Base-by-base conservation (phyloP, 2,329 filamentous ascomycete genomes). In the Aspergillus carbonarius region DNA sequence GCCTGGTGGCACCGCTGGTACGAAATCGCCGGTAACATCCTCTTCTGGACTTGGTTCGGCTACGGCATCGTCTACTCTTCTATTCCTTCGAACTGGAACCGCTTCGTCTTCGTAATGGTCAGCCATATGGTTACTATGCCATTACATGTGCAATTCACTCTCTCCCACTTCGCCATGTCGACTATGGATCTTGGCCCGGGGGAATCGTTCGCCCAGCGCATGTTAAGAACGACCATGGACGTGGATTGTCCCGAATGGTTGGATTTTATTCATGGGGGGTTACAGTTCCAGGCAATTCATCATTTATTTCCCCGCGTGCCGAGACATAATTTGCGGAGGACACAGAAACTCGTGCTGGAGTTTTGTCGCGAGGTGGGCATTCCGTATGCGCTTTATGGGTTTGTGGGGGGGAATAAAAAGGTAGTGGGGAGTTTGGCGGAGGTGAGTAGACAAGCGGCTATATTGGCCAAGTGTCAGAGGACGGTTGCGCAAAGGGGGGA, bases 151-250 rank as follows among this genome's bases (percentile, higher is more conserved):
- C 92, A 96, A 72, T 95, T 96, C 70, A 95, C 91, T 0, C 83
- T 96, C n/a, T 93, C 89, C 1, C 92, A 96, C 73, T 96, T 95
- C 74, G 90, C 90, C 60, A 96, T 96, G 92, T 92, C 89, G 66
- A 96, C 92, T 0, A 83, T 90, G 5, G 91, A 96, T 68, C 82
- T 96, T 4, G 92, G 92, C 0, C 86, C 88, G 0, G 79, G 86
- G 51, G 92, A 96, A 72, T 93, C 90, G 0, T 96, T 96, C 73
- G 86, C 92, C 0, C 92, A 96, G 75, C 89, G 87, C 72, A 93
- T 95, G 88, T 81, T 96, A 47, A 87, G 92, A 63, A 96, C 92
- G 0, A 96, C 92, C 6, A 96, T 96, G 92, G 91, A 96, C 63
- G 86, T 96, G 13, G 91, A 93, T 68, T 96, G 92, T 70, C 90